A percentile compares a stretch with the other conserved stretches of the same genome.
Conservation (phyloP, 352 stramenopile genomes). For the Pythium insidiosum region DNA sequence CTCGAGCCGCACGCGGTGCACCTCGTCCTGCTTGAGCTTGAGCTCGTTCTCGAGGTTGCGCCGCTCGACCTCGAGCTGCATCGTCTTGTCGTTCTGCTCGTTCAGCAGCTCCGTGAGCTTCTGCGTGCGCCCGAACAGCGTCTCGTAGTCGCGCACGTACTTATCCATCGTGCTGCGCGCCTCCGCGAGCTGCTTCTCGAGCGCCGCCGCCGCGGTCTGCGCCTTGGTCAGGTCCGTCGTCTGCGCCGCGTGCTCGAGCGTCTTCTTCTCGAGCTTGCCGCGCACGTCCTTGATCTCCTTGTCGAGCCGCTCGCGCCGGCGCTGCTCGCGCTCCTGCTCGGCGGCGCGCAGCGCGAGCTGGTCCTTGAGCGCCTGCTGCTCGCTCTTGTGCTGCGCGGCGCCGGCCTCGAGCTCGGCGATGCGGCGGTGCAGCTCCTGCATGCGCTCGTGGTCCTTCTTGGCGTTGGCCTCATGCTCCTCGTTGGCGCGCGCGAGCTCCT, state of each 20-base stretch:
- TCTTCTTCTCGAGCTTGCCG: slow-evolving; percentile 84
- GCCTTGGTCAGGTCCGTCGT: slow-evolving; percentile 44
- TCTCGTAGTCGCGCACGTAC: slow-evolving; percentile 91
- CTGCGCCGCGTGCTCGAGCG: slow-evolving; percentile 38
- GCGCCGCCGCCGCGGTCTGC: slow-evolving; percentile 55
- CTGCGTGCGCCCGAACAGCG: slow-evolving; percentile 83
- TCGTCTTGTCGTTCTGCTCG: slow-evolving; percentile 86
- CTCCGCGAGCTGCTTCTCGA: slow-evolving; percentile 87
- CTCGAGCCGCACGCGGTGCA: slow-evolving; percentile 78
- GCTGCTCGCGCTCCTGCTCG: slow-evolving; percentile 84
- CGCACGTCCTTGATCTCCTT: slow-evolving; percentile 91
- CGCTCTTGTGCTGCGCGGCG: slow-evolving; percentile 40
- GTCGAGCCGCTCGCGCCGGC: slow-evolving; percentile 86
- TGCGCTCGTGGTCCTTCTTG: slow-evolving; percentile 73
- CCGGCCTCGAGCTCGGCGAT: slow-evolving; percentile 52
- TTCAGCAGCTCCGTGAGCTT: slow-evolving; percentile 92
- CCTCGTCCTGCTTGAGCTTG: slow-evolving; percentile 80
- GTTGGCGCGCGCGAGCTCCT: slow-evolving; percentile 83
- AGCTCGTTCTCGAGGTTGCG: slow-evolving; percentile 80
- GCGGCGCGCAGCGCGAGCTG: slow-evolving; percentile 81
- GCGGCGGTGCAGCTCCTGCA: slow-evolving; percentile 73
- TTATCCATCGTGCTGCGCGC: slow-evolving; percentile 88
- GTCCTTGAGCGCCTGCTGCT: slow-evolving; percentile 82
- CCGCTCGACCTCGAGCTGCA: slow-evolving; percentile 75
- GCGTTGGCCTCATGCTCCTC: slow-evolving; percentile 77